phyloP scores from a whole-genome alignment of 2,329 filamentous ascomycete genomes.

The Fusarium multiceps region DNA sequence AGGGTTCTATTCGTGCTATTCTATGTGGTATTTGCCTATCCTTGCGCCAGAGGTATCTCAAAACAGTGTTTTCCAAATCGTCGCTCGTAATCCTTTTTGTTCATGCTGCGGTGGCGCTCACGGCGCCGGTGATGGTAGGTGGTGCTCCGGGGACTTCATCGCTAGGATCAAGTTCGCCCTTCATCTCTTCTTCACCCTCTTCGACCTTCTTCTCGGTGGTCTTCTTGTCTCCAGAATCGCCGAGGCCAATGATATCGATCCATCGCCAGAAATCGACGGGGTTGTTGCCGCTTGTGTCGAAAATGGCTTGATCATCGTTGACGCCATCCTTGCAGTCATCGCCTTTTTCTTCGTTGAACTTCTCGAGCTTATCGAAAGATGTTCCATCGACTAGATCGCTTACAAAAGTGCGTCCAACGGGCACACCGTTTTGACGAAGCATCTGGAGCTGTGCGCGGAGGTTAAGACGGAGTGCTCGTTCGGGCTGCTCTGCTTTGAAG shows the following conservation, averaged over 20 bases:
- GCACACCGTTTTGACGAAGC: constrained; percentile 61
- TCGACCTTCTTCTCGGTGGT: constrained; percentile 49
- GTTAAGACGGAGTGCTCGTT: constrained; percentile 69
- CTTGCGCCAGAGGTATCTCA: constrained; percentile 35
- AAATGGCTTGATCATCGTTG: constrained; percentile 62
- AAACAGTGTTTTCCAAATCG: constrained; percentile 8
- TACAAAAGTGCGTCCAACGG: constrained; percentile 61
- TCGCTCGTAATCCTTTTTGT: constrained; percentile 37
- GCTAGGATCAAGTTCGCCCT: constrained; percentile 51
- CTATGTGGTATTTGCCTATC: constrained; percentile 10
- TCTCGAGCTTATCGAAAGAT: constrained; percentile 52
- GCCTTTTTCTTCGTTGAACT: constrained; percentile 28
- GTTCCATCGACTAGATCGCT: constrained; percentile 63
- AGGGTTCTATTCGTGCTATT: constrained; percentile 8
- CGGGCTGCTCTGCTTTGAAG: constrained; percentile 67
- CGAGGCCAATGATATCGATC: constrained; percentile 65
- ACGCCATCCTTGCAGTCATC: constrained; percentile 52
- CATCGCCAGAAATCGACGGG: constrained; percentile 62
- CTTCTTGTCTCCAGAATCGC: constrained; percentile 48
- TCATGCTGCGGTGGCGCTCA: constrained; percentile 38
- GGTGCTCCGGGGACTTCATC: constrained; percentile 37
- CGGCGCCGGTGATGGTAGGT: constrained; percentile 6
- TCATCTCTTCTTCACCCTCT: constrained; percentile 51
- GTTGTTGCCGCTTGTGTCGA: constrained; percentile 56
- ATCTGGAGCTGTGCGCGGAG: constrained; percentile 68